phyloP scores from a whole-genome alignment of 2,329 filamentous ascomycete species.

The Colletotrichum gloeosporioides region DNA sequence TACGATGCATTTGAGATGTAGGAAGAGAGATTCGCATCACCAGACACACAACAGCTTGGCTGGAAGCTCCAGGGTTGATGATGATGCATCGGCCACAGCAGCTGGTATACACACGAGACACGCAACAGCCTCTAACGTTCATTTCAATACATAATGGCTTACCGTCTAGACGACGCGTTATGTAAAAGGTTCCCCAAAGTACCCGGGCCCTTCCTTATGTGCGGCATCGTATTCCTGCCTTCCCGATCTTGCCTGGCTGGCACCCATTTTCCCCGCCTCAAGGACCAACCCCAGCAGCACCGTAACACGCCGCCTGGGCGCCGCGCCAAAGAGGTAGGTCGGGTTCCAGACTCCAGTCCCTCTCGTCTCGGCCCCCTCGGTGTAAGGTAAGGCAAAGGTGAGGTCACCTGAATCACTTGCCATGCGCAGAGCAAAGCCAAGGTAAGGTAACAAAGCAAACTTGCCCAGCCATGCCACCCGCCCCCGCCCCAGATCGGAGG shows the following conservation, averaged over 20 bases:
- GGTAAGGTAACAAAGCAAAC: not conserved
- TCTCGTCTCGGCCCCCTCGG: not conserved
- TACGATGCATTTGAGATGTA: not conserved
- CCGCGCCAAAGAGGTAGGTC: not conserved
- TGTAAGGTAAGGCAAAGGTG: not conserved
- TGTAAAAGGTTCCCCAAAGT: not conserved
- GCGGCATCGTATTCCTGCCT: not conserved
- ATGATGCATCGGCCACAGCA: not conserved
- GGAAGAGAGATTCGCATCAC: not conserved
- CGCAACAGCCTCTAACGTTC: not conserved
- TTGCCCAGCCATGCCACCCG: not conserved
- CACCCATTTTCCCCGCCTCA: not conserved
- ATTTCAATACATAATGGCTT: not conserved
- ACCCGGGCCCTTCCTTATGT: not conserved
- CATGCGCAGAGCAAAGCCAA: not conserved
- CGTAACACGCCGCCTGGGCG: not conserved
- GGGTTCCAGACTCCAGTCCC: not conserved
- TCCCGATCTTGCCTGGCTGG: conserved; percentile 5
- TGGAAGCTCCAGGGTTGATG: not conserved
- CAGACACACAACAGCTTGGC: not conserved
- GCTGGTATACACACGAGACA: not conserved
- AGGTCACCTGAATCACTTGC: not conserved
- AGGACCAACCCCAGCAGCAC: not conserved
- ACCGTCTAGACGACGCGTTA: not conserved
- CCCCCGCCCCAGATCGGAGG: not conserved